Evolutionary conservation across 257 asterid species (phyloP).

Genomic region (Ajuga chamaepitys): DNA sequence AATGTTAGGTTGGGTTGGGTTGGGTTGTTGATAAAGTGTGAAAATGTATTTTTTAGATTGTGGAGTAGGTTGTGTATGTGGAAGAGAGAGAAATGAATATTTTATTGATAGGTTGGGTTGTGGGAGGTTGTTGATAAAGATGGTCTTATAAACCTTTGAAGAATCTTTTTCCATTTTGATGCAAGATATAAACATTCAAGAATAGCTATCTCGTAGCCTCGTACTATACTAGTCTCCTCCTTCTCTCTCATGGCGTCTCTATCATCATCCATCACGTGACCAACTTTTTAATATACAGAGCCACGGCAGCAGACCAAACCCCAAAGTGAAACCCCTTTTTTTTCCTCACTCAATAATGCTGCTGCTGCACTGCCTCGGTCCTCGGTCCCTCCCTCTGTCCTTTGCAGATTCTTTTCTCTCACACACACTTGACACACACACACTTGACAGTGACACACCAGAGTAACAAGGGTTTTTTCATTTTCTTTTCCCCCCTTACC

Average conservation of each 20-base stretch:
- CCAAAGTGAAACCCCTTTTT: constrained; percentile 20
- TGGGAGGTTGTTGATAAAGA: too few species aligned
- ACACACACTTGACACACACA: constrained; percentile 11
- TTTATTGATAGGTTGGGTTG: too few species aligned
- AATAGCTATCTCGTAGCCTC: too few species aligned
- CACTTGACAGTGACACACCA: constrained; percentile 14
- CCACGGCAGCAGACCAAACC: constrained; percentile 42
- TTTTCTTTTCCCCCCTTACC: neutral
- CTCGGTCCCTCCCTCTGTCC: constrained; percentile 24
- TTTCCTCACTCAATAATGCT: constrained; percentile 21
- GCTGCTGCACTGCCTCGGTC: constrained; percentile 11
- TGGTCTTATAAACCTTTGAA: too few species aligned
- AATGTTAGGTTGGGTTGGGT: too few species aligned
- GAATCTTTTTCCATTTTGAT: neutral
- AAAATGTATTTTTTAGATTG: too few species aligned
- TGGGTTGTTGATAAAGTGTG: too few species aligned
- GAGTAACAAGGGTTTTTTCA: neutral
- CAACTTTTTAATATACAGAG: constrained; percentile 31
- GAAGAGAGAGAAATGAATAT: too few species aligned
- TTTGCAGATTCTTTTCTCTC: constrained; percentile 32
- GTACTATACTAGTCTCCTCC: neutral
- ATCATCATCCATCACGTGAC: constrained; percentile 70
- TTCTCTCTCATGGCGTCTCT: constrained; percentile 7
- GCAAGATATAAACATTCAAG: neutral
- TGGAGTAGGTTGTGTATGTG: too few species aligned